Evolutionary conservation across 345 rosid genomes (phyloP).

Genomic region (Populus ilicifolia): DNA sequence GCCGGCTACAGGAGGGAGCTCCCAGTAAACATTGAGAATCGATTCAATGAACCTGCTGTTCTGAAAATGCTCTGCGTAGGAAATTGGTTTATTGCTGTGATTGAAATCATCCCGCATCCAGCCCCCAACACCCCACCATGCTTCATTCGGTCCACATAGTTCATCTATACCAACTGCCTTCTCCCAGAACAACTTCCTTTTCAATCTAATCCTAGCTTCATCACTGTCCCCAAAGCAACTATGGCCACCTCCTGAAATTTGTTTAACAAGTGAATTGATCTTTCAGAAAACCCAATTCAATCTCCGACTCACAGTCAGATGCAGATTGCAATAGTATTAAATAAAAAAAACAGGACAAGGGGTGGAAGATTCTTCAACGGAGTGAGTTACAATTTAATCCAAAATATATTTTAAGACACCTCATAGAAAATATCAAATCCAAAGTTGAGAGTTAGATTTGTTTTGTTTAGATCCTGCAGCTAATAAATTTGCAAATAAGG

Average conservation of each 20-base stretch:
- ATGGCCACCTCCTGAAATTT: constrained; percentile 81
- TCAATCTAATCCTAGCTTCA: constrained; percentile 77
- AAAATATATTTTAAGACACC: background rate
- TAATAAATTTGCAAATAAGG: background rate
- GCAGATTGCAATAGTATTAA: background rate
- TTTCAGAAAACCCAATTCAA: background rate
- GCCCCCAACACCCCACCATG: constrained; percentile 99
- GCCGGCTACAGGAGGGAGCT: constrained; percentile 91
- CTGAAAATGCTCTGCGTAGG: constrained; percentile 70
- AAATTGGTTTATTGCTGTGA: constrained; percentile 62
- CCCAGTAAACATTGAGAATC: constrained; percentile 85
- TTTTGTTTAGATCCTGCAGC: background rate
- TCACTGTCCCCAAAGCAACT: constrained; percentile 91
- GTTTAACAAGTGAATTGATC: background rate
- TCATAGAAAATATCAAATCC: background rate
- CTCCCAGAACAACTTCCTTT: constrained; percentile 90
- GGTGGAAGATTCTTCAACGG: background rate
- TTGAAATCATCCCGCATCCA: constrained; percentile 86
- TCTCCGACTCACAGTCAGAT: background rate
- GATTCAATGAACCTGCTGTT: constrained; percentile 87
- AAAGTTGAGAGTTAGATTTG: background rate
- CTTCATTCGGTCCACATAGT: constrained; percentile 72
- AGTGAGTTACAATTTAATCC: background rate
- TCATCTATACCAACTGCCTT: constrained; percentile 82
- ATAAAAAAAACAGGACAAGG: background rate